Conservation (phyloP, 345 rosid genomes). For the Physaria fendleri region DNA sequence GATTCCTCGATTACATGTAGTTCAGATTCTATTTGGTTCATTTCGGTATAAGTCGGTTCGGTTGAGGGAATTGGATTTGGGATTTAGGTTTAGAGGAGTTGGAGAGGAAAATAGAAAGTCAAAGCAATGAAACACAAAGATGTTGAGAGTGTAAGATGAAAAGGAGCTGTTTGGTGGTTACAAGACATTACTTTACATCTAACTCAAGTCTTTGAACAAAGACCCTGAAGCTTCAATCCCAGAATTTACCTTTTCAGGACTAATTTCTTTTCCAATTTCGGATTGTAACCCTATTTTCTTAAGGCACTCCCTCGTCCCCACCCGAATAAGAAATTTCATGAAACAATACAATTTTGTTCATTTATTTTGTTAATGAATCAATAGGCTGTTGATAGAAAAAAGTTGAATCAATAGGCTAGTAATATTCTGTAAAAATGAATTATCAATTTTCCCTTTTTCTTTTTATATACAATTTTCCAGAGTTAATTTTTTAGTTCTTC, state of each 20-base stretch:
- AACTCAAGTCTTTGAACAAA: slow-evolving; percentile 44
- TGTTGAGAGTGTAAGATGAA: slow-evolving; percentile 15
- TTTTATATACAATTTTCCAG: slow-evolving; percentile 17
- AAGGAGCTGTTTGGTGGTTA: slow-evolving; percentile 51
- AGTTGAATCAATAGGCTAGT: background rate
- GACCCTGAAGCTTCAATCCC: slow-evolving; percentile 28
- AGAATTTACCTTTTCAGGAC: slow-evolving; percentile 15
- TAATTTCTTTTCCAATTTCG: slow-evolving; percentile 18
- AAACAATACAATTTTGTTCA: too few species aligned
- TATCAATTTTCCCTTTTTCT: background rate
- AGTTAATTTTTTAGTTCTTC: background rate
- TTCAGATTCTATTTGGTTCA: background rate
- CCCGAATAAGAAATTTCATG: background rate
- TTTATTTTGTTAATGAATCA: too few species aligned
- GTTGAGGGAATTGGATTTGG: background rate
- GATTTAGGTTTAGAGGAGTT: slow-evolving; percentile 53
- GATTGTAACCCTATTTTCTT: background rate
- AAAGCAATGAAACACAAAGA: slow-evolving; percentile 2
- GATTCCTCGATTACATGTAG: background rate
- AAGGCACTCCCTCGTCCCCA: background rate
- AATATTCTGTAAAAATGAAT: background rate
- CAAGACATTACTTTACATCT: slow-evolving; percentile 57
- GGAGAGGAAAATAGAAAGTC: slow-evolving; percentile 21
- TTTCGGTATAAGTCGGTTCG: background rate
- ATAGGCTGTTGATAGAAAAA: too few species aligned